Evolutionary conservation across 2,329 filamentous ascomycete genomes (phyloP).

Genomic region (Knufia petricola): DNA sequence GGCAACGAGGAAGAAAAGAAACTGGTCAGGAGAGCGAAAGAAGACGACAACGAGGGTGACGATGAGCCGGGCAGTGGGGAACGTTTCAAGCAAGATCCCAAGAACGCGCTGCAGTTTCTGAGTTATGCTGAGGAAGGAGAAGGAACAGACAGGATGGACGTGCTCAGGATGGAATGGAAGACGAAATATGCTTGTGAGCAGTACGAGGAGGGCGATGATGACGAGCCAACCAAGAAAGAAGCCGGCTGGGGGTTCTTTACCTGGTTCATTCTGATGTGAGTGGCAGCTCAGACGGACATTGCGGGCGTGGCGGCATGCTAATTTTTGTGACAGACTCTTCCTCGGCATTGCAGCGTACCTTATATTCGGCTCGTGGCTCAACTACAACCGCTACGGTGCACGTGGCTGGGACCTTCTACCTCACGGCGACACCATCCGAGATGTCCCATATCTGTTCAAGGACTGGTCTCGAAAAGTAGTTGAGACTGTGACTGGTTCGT

Average conservation of each 20-base stretch:
- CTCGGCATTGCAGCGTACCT: slow-evolving; percentile 78
- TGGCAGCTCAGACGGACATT: slow-evolving; percentile 20
- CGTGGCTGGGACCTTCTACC: slow-evolving; percentile 91
- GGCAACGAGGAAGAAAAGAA: slow-evolving; percentile 24
- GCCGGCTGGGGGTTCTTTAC: slow-evolving; percentile 88
- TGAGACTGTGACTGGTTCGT: slow-evolving; percentile 73
- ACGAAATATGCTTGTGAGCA: slow-evolving; percentile 79
- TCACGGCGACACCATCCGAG: slow-evolving; percentile 83
- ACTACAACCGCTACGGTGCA: slow-evolving; percentile 94
- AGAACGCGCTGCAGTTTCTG: slow-evolving; percentile 62
- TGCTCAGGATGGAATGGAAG: slow-evolving; percentile 70
- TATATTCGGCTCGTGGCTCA: slow-evolving; percentile 97
- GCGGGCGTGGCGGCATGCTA: slow-evolving; percentile 20
- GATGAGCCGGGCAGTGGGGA: slow-evolving; percentile 23
- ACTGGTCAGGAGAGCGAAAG: slow-evolving; percentile 6
- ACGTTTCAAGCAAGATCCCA: slow-evolving; percentile 9
- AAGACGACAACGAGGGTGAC: slow-evolving; percentile 23
- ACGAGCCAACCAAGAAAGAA: slow-evolving; percentile 28
- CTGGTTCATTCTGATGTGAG: slow-evolving; percentile 90
- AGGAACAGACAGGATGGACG: slow-evolving; percentile 37
- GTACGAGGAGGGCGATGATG: slow-evolving; percentile 38
- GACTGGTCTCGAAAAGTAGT: slow-evolving; percentile 75
- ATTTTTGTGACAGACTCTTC: slow-evolving; percentile 62
- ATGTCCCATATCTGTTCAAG: slow-evolving; percentile 83
- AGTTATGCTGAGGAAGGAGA: slow-evolving; percentile 56